phyloP scores from a whole-genome alignment of 1,284 basidiomycete species.

The Chiua sp. region DNA sequence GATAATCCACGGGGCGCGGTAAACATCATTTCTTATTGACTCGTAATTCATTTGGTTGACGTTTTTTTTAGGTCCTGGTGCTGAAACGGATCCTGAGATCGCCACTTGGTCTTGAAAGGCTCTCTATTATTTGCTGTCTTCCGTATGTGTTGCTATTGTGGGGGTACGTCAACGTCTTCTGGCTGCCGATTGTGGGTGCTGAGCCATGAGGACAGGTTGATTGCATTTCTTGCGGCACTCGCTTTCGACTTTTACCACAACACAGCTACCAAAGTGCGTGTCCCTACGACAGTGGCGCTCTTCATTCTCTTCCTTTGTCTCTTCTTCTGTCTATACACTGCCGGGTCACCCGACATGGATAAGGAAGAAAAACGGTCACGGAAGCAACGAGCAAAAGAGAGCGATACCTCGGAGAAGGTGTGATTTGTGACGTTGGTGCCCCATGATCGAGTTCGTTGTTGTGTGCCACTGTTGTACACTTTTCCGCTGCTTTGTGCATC shows the following conservation, averaged over 20 bases:
- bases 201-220: constrained; percentile 17
- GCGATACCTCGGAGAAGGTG: not conserved
- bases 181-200: not conserved
- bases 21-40: not conserved
- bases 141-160: constrained; percentile 37
- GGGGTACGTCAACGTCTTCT: constrained; percentile 23
- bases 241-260: constrained; percentile 24
- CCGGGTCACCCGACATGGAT: constrained; percentile 17
- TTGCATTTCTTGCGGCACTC: constrained; percentile 31
- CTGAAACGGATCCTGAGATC: constrained; percentile 33
- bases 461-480: not conserved
- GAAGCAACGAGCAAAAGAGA: not conserved
- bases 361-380: constrained; percentile 18
- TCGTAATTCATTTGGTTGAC: not conserved
- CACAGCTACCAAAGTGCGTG: constrained; percentile 28
- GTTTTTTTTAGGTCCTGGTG: constrained; percentile 24
- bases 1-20: constrained; percentile 38
- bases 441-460: not conserved
- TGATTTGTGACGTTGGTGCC: not conserved
- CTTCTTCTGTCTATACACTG: constrained; percentile 30
- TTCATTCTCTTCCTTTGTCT: constrained; percentile 23
- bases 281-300: constrained; percentile 31
- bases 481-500: no score
- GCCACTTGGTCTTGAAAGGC: constrained; percentile 30
- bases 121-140: constrained; percentile 37